Conservation (phyloP, 2,329 filamentous ascomycete genomes). For the Verticillium albo-atrum region DNA sequence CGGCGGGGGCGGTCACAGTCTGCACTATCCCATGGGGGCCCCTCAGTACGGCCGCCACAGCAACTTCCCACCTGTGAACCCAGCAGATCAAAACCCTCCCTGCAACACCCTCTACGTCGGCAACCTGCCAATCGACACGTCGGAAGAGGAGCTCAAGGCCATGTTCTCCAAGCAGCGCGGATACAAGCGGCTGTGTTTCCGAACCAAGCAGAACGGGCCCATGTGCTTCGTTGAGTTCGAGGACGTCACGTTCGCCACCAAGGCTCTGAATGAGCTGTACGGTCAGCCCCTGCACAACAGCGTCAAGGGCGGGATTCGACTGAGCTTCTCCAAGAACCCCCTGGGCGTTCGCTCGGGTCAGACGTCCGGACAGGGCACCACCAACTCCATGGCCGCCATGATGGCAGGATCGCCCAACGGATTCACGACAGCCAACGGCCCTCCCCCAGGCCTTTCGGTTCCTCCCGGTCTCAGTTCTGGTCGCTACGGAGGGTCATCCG, state of each 20-base stretch:
- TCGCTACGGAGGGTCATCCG: slow-evolving; percentile 14
- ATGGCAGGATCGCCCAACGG: slow-evolving; percentile 31
- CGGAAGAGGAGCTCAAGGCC: slow-evolving; percentile 90
- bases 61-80: slow-evolving; percentile 82
- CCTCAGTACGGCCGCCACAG: slow-evolving; percentile 37
- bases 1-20: slow-evolving; percentile 21
- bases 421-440: slow-evolving; percentile 67
- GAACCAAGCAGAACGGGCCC: slow-evolving; percentile 89
- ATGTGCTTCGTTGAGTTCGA: slow-evolving; percentile 99
- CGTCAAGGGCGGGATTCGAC: slow-evolving; percentile 86
- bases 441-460: slow-evolving; percentile 74
- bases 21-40: slow-evolving; percentile 27
- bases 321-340: slow-evolving; percentile 97
- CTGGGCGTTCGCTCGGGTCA: slow-evolving; percentile 84
- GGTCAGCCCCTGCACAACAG: slow-evolving; percentile 85
- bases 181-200: slow-evolving; percentile 92
- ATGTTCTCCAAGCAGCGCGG: slow-evolving; percentile 91
- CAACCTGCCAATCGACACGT: slow-evolving; percentile 89
- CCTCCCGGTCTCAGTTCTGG: slow-evolving; percentile 62
- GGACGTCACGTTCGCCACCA: slow-evolving; percentile 86
- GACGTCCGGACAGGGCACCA: slow-evolving; percentile 36
- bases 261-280: slow-evolving; percentile 84
- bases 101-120: slow-evolving; percentile 98
- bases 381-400: slow-evolving; percentile 54
- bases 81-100: slow-evolving; percentile 92